Evolutionary conservation across 768 basidiomycete genomes (phyloP), one percentile per base, ranked within the genome.

Genomic region (Gloeopeniophorella convolvens): DNA sequence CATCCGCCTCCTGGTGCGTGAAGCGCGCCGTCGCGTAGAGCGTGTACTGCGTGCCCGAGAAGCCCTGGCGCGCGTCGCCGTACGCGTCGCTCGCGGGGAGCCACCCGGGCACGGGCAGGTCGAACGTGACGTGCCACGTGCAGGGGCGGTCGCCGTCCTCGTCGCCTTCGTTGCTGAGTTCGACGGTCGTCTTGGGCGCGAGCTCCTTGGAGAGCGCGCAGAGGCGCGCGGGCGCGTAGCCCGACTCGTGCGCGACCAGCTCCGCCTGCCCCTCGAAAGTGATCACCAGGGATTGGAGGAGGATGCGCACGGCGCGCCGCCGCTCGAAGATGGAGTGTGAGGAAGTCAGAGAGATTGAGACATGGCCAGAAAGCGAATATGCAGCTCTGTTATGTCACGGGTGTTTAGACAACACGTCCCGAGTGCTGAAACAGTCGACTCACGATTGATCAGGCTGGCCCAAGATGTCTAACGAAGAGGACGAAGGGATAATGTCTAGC

Each of bases 251-350:
- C 10, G 82, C 78, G 53, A 83, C 70, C 20, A 82, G 73, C 63
- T 95, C 92, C 16, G 81, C 75, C 66, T 91, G 89, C 23, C 92
- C 92, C 60, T 96, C 92, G 50, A 96, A 89, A 3, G 79, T 81
- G 58, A 96, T 63, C 35, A 72, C 67, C 32, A 95, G 69, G 1
- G 89, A 91, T 54, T 80, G 77, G 16, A 92, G 75, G 4, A 83
- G 62, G 34, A 83, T 62, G 32, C 70, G 76, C 8, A 73, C 66
- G 0, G 80, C 65, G 41, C 71, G 68, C 49, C 73, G 75, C 52
- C 73, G 72, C 52, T 76, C 74, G 55, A 85, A 81, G 21, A 83
- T 60, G 10, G 78, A 78, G 45, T 66, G 72, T 2, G 82, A 68
- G 0, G 85, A 73, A 3, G 77, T 70, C 27, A 93, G 58, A 0